Conservation (phyloP, 2,329 filamentous ascomycete genomes). For the Arthrobotrys megalospora region DNA sequence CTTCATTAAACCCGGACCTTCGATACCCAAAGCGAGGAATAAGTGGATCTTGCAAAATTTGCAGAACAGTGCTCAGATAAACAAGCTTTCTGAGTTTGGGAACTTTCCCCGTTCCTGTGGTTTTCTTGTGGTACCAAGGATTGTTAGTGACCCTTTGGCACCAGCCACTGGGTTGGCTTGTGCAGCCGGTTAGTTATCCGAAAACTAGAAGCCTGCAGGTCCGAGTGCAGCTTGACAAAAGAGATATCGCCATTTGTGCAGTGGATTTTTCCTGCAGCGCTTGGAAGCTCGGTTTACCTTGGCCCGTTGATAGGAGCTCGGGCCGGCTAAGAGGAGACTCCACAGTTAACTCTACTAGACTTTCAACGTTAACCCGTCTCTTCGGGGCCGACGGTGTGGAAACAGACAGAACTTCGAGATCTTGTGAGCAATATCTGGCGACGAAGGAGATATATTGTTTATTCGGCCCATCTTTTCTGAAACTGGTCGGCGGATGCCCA, state of each 20-base stretch:
- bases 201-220: neutral
- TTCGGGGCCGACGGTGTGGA: neutral
- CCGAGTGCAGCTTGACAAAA: neutral
- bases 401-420: neutral
- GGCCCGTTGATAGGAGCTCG: constrained; percentile 5
- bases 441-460: constrained; percentile 6
- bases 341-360: neutral
- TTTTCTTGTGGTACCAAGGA: neutral
- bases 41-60: neutral
- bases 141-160: constrained; percentile 14
- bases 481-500: constrained; percentile 12
- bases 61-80: neutral
- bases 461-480: constrained; percentile 4
- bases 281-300: constrained; percentile 6
- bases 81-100: constrained; percentile 14
- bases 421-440: neutral
- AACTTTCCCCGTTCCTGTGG: constrained; percentile 5
- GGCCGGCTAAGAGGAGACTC: neutral
- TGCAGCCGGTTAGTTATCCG: neutral
- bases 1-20: neutral
- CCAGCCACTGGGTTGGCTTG: neutral
- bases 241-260: constrained; percentile 8
- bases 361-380: neutral
- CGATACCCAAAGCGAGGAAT: neutral
- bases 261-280: neutral